Percentiles rank a stretch among this genome's conserved stretches.
phyloP scores from a whole-genome alignment of 2,329 filamentous ascomycete species.

The Aspergillus jensenii region DNA sequence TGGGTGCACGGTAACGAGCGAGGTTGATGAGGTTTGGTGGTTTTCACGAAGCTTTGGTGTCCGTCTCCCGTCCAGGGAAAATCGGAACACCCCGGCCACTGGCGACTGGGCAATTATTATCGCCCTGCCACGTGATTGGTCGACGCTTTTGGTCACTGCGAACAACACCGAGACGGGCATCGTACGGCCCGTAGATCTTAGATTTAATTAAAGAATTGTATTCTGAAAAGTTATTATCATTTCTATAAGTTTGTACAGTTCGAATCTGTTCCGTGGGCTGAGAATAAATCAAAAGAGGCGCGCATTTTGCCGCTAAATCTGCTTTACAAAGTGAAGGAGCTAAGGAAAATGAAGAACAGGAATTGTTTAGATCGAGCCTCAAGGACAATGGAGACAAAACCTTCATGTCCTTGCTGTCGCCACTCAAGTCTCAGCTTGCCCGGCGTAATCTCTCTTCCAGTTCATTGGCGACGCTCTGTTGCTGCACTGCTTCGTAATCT shows the following conservation, averaged over 20 bases:
- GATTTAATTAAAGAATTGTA: not conserved
- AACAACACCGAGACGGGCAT: not conserved
- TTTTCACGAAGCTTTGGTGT: slow-evolving; percentile 34
- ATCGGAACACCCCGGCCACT: slow-evolving; percentile 42
- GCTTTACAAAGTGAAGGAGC: not conserved
- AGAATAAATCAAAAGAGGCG: not conserved
- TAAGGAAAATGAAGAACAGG: not conserved
- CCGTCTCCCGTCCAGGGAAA: slow-evolving; percentile 35
- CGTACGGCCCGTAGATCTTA: not conserved
- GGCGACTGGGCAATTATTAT: slow-evolving; percentile 41
- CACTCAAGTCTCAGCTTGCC: slow-evolving; percentile 22
- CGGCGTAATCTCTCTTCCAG: slow-evolving; percentile 59
- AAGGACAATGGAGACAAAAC: not conserved
- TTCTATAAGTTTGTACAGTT: not conserved
- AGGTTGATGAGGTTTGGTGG: slow-evolving; percentile 34
- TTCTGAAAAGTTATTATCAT: not conserved
- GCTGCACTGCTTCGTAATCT: slow-evolving; percentile 87
- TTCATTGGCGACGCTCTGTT: slow-evolving; percentile 72
- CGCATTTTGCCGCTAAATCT: not conserved
- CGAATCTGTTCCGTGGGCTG: not conserved
- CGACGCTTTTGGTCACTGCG: not conserved
- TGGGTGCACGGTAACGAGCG: slow-evolving; percentile 28
- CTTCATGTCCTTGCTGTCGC: not conserved
- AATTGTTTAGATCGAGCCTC: not conserved
- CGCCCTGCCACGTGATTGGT: slow-evolving; percentile 40